Evolutionary conservation across 2,329 filamentous ascomycete genomes (phyloP).

Genomic region (Claviceps arundinis): DNA sequence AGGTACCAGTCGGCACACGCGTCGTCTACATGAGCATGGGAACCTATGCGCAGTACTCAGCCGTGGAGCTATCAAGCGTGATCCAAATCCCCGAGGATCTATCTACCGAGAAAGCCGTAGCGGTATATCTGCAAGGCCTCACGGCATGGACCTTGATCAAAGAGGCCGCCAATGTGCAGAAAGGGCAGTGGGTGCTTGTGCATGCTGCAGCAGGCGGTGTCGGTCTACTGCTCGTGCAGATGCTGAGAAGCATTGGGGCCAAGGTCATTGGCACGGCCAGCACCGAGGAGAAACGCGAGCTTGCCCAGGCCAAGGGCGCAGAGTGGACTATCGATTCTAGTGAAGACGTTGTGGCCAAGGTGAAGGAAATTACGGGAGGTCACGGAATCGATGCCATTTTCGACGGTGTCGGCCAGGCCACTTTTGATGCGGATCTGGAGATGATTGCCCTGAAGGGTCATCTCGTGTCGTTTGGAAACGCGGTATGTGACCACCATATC

Average conservation of each 20-base stretch:
- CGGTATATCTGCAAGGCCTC: conserved; percentile 64
- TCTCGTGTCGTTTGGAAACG: conserved; percentile 70
- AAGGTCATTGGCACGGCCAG: conserved; percentile 69
- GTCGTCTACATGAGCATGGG: conserved; percentile 52
- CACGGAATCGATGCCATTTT: conserved; percentile 67
- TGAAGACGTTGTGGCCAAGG: conserved; percentile 44
- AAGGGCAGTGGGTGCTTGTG: conserved; percentile 70
- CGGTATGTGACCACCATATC: conserved; percentile 30
- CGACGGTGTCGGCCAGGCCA: conserved; percentile 74
- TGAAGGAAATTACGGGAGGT: conserved; percentile 57
- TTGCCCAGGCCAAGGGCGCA: conserved; percentile 59
- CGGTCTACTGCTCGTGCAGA: conserved; percentile 60
- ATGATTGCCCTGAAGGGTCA: conserved; percentile 65
- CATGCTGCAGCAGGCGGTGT: conserved; percentile 80
- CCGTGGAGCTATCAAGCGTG: conserved; percentile 37
- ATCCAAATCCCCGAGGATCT: conserved; percentile 52
- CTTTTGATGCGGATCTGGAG: conserved; percentile 67
- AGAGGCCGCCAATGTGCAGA: conserved; percentile 62
- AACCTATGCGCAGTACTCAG: conserved; percentile 44
- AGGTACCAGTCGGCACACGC: conserved; percentile 51
- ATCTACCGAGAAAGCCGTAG: conserved; percentile 48
- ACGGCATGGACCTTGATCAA: conserved; percentile 70
- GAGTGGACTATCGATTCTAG: conserved; percentile 58
- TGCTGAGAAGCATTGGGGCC: conserved; percentile 60
- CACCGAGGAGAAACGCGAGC: conserved; percentile 54